phyloP scores from a whole-genome alignment of 2,329 filamentous ascomycete genomes.

The Magnaporthiopsis rhizophila region DNA sequence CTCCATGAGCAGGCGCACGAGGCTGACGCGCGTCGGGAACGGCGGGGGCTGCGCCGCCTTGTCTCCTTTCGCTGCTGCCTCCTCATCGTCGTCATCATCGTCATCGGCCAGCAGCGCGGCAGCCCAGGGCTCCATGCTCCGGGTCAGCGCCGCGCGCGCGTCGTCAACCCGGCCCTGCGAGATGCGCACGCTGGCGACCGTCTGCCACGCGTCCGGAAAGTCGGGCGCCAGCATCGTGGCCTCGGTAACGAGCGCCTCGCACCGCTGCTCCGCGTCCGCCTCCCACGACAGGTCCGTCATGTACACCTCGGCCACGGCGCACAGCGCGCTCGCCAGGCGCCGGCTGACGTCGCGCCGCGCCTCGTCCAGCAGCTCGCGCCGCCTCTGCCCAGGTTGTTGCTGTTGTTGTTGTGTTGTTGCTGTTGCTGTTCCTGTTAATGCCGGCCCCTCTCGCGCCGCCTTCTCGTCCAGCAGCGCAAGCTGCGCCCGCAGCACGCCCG shows the following conservation, averaged over 20 bases:
- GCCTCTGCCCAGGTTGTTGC: slow-evolving; percentile 7
- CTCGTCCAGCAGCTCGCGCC: slow-evolving; percentile 24
- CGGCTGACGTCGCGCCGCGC: slow-evolving; percentile 60
- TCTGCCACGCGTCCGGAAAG: slow-evolving; percentile 86
- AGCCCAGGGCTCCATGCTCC: slow-evolving; percentile 73
- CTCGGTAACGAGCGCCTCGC: slow-evolving; percentile 84
- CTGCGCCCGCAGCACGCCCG: slow-evolving; percentile 61
- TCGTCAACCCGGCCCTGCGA: slow-evolving; percentile 76
- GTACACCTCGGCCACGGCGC: slow-evolving; percentile 91
- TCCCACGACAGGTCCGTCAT: slow-evolving; percentile 98
- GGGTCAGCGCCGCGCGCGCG: slow-evolving; percentile 66
- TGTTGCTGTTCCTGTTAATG: slow-evolving; percentile 14
- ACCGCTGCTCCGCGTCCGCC: slow-evolving; percentile 78
- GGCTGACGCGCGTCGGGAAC: slow-evolving; percentile 76
- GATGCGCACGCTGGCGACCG: slow-evolving; percentile 85
- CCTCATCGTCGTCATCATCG: not conserved
- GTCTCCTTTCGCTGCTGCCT: slow-evolving; percentile 26
- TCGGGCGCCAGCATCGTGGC: slow-evolving; percentile 77
- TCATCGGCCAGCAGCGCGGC: not conserved
- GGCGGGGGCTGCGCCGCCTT: slow-evolving; percentile 69
- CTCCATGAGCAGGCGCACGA: slow-evolving; percentile 83
- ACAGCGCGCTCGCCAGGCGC: slow-evolving; percentile 85
- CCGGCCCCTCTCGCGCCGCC: slow-evolving; percentile 17
- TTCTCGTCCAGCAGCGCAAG: slow-evolving; percentile 53
- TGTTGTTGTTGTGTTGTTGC: no score